Evolutionary conservation across 305 asterid species (phyloP).

Genomic region (Caryopteris hybrid): DNA sequence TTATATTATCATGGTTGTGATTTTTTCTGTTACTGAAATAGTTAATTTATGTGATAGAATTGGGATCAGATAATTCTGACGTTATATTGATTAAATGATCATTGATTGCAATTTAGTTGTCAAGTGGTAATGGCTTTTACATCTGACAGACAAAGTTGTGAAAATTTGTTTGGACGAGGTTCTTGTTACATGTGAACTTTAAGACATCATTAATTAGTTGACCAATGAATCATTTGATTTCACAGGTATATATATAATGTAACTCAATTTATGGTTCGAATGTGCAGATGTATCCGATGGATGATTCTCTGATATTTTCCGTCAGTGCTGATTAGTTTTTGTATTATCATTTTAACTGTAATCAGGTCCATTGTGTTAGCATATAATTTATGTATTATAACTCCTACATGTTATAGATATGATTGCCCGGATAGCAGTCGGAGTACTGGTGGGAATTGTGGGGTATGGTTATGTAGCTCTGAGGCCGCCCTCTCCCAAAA

Average conservation of each 20-base stretch:
- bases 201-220: neutral
- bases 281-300: neutral
- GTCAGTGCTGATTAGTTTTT: neutral
- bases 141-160: too few relatives aligned
- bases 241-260: too few relatives aligned
- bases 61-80: neutral
- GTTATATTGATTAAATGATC: neutral
- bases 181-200: neutral
- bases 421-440: constrained; percentile 45
- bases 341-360: neutral
- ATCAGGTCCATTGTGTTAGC: neutral
- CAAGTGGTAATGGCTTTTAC: too few relatives aligned
- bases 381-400: neutral
- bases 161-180: neutral
- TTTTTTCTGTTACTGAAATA: neutral
- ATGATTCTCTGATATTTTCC: neutral
- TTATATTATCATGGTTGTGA: neutral
- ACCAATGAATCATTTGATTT: too few relatives aligned
- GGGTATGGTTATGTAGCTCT: constrained; percentile 47
- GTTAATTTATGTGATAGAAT: neutral
- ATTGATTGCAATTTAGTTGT: neutral
- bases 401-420: constrained; percentile 27
- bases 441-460: constrained; percentile 28
- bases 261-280: neutral
- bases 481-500: constrained; percentile 52